These are phyloP conservation scores for Talaromyces atroroseus DNA, from an alignment of 2,329 filamentous ascomycete species.

Conservation along the genomic window DNA sequence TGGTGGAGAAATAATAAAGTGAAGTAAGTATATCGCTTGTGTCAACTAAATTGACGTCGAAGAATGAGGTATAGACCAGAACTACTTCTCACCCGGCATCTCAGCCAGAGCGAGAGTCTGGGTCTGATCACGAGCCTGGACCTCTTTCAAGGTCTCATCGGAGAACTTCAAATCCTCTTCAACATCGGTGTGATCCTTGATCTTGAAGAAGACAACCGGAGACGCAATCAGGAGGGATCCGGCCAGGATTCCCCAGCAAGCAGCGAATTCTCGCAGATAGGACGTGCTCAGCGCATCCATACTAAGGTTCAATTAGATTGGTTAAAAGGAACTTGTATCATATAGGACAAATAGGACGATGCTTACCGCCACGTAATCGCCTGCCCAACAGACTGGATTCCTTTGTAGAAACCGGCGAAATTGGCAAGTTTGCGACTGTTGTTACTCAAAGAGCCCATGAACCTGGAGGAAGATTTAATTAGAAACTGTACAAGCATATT, in stretches of 20 bases:
- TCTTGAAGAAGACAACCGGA: slow-evolving; percentile 71
- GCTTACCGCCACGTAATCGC: slow-evolving; percentile 50
- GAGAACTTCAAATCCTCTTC: slow-evolving; percentile 81
- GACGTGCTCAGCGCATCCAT: slow-evolving; percentile 59
- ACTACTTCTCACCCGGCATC: background rate
- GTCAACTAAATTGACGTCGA: no score
- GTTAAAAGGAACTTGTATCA: background rate
- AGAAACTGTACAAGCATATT: background rate
- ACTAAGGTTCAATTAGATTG: slow-evolving; percentile 33
- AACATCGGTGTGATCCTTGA: slow-evolving; percentile 73
- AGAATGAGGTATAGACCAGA: background rate
- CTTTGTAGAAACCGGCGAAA: slow-evolving; percentile 85
- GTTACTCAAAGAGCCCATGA: slow-evolving; percentile 90
- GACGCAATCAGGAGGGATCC: slow-evolving; percentile 70
- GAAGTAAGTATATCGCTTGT: no score
- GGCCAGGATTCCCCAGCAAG: slow-evolving; percentile 69
- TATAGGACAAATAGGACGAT: background rate
- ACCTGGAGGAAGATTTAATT: slow-evolving; percentile 46
- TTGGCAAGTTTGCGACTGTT: slow-evolving; percentile 88
- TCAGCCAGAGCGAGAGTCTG: background rate
- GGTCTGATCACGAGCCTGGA: background rate
- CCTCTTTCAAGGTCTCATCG: slow-evolving; percentile 63
- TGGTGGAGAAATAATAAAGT: background rate
- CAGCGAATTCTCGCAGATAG: slow-evolving; percentile 67
- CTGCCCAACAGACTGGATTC: slow-evolving; percentile 79